These are phyloP conservation scores for Tranzscheliella williamsii DNA, from an alignment of 1,284 basidiomycete genomes.

Conservation along the genomic window DNA sequence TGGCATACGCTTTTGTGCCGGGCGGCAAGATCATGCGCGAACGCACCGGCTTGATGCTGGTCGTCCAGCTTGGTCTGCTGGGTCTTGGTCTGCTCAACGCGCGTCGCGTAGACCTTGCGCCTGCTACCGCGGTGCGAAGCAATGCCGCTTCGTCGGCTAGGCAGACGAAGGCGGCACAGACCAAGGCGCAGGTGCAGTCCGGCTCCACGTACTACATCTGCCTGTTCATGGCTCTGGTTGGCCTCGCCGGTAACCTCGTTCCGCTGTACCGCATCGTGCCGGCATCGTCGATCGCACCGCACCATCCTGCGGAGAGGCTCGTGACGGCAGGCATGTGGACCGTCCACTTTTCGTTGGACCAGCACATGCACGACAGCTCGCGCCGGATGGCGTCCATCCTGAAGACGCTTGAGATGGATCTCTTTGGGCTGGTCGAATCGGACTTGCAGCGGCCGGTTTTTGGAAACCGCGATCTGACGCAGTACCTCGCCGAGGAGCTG, in stretches of 20 bases:
- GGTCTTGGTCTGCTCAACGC: slow-evolving; percentile 23
- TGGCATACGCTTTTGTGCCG: slow-evolving; percentile 92
- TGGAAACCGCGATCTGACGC: slow-evolving; percentile 74
- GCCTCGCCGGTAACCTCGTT: slow-evolving; percentile 20
- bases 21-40: slow-evolving; percentile 79
- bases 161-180: slow-evolving; percentile 1
- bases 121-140: not conserved
- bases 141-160: slow-evolving; percentile 1
- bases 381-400: slow-evolving; percentile 75
- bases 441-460: slow-evolving; percentile 82
- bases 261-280: slow-evolving; percentile 65
- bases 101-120: slow-evolving; percentile 11
- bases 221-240: slow-evolving; percentile 29
- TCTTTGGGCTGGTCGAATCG: slow-evolving; percentile 73
- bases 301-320: slow-evolving; percentile 71
- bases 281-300: slow-evolving; percentile 68
- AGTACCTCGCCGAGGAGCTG: slow-evolving; percentile 66
- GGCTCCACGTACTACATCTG: slow-evolving; percentile 35
- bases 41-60: slow-evolving; percentile 67
- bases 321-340: slow-evolving; percentile 92
- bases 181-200: not conserved
- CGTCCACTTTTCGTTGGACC: slow-evolving; percentile 54
- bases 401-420: slow-evolving; percentile 58
- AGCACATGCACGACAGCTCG: slow-evolving; percentile 53
- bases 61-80: slow-evolving; percentile 21